Base-by-base conservation (phyloP, 805 yeast species). In the Schizosaccharomyces osmophilus region DNA sequence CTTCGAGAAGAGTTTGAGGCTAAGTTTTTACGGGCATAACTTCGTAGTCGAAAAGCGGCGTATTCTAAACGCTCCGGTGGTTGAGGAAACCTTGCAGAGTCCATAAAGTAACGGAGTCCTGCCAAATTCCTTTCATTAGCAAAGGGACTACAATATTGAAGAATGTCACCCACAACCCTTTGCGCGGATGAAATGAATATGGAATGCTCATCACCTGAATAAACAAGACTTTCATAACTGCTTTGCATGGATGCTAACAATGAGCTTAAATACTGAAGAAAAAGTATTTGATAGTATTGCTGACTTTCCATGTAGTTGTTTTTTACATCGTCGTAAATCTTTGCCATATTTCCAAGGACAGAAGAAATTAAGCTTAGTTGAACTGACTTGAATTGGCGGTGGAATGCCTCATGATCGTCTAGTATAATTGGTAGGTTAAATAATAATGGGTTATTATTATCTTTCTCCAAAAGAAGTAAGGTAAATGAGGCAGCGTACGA, bases 1-100 rank as follows among this genome's bases (percentile, higher is more conserved):
- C 15, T 22, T 51, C 26, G 57, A 24, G 36, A 22, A 24, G 57
- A 22, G 1, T 22, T 8, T 17, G 31, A 29, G 3, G 41, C 6
- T 9, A 57, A 19, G 11, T n/a, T 36, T 41, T 57, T 36, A 15
- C 60, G 11, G 3, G 60, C 60, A 57, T 57, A 57, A 13, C 22
- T 36, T 9, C 60, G 42, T 36, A 57, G 19, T 11, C 60, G 42
- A n/a, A 22, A 41, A 15, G 48, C 45, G 5, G 43, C 19, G 26
- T 57, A 57, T 8, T 36, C 42, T 19, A 41, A 24, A 57, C 48
- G 60, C 48, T 57, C 60, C 26, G 60, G 60, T 57, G 60, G 60
- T 41, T 57, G 60, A 24, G 60, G 60, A 26, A 57, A 57, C 17
- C 36, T 36, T 22, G 43, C 26, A 9, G 60, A 29, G 15, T 57